Conservation (phyloP, 192 early-diverging fungal species). For the Coemansia pectinata region DNA sequence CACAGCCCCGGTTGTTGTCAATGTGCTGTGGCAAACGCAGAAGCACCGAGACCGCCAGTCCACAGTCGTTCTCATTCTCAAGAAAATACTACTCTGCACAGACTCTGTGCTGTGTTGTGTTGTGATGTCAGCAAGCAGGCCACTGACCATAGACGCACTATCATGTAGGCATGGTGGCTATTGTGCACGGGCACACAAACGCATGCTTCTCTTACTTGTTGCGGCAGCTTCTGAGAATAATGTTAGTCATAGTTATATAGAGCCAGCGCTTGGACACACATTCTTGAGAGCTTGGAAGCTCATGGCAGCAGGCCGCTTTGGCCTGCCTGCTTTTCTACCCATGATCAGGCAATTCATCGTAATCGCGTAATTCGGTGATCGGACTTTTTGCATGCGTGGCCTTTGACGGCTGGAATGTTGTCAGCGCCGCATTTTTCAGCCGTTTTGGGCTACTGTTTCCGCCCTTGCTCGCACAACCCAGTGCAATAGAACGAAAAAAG, state of each 20-base stretch:
- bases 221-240: background rate
- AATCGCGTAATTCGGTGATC: background rate
- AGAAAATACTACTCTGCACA: background rate
- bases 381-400: background rate
- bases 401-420: background rate
- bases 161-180: background rate
- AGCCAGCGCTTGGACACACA: background rate
- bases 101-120: background rate
- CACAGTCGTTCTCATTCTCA: constrained; percentile 1
- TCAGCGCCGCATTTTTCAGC: background rate
- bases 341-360: background rate
- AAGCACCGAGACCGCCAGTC: background rate
- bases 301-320: background rate
- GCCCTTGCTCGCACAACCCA: background rate
- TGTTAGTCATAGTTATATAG: background rate
- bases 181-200: background rate
- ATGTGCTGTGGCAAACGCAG: background rate
- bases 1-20: background rate
- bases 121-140: background rate
- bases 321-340: background rate
- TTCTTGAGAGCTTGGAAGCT: background rate
- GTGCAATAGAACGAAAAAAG: background rate
- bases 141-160: no score
- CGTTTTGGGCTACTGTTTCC: background rate
- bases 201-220: background rate